These are phyloP conservation scores for Oehlia diaphana DNA, from an alignment of 192 early-diverging fungal species.

Conservation along the genomic window DNA sequence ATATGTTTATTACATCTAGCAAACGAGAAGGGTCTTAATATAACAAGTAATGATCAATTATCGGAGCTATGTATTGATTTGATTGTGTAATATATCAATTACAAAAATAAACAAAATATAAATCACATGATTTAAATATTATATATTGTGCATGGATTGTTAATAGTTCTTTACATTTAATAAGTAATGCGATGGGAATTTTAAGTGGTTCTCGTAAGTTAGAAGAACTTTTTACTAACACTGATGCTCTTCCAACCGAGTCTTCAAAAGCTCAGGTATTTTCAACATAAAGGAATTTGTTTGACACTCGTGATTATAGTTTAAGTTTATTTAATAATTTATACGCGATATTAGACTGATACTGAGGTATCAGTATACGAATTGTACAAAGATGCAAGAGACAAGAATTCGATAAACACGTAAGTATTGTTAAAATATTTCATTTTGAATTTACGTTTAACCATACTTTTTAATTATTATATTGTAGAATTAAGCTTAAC, in stretches of 20 bases:
- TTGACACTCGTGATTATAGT: neutral
- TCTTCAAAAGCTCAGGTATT: conserved; percentile 19
- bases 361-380: conserved; percentile 29
- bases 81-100: too few relatives aligned
- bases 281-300: neutral
- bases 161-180: too few relatives aligned
- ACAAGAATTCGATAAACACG: neutral
- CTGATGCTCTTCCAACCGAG: conserved; percentile 4
- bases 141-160: too few relatives aligned
- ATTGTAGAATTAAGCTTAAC: conserved; percentile 46
- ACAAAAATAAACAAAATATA: too few relatives aligned
- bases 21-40: conserved; percentile 84
- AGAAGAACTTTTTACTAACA: conserved; percentile 9
- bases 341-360: conserved; percentile 32
- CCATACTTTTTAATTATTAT: neutral
- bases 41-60: conserved; percentile 41
- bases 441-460: neutral
- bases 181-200: conserved; percentile 17
- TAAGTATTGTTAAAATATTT: neutral
- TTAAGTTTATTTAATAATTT: neutral
- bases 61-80: conserved; percentile 19
- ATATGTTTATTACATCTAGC: conserved; percentile 96
- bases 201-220: neutral
- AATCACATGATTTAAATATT: too few relatives aligned
- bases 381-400: neutral